A percentile compares a stretch with the other conserved stretches of the same genome.
These are phyloP conservation scores for Epichloe gansuensis DNA, from an alignment of 2,329 filamentous ascomycete species.

Conservation along the genomic window DNA sequence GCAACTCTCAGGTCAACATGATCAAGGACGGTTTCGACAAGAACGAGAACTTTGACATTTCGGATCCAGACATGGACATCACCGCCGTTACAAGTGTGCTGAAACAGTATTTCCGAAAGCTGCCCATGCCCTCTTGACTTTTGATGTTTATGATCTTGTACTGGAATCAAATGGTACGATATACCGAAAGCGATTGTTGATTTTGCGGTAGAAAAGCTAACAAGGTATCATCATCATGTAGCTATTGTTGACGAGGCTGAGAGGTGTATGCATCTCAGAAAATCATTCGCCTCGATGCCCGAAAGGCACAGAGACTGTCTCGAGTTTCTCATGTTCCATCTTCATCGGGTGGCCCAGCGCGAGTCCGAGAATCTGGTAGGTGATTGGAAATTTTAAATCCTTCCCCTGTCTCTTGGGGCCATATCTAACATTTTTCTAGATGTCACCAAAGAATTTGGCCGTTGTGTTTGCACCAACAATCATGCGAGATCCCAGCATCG, in stretches of 20 bases:
- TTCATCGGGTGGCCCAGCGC: slow-evolving; percentile 71
- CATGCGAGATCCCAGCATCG: slow-evolving; percentile 80
- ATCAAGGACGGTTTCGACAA: slow-evolving; percentile 89
- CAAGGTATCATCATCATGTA: slow-evolving; percentile 16
- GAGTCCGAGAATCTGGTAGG: slow-evolving; percentile 74
- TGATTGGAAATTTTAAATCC: slow-evolving; percentile 6
- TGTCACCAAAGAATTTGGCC: slow-evolving; percentile 92
- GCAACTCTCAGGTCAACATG: slow-evolving; percentile 77
- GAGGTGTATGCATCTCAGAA: slow-evolving; percentile 58
- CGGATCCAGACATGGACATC: slow-evolving; percentile 86
- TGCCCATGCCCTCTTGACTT: slow-evolving; percentile 87
- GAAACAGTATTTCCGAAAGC: slow-evolving; percentile 94
- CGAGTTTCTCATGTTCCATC: slow-evolving; percentile 88
- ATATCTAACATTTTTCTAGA: slow-evolving; percentile 34
- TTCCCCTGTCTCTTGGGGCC: too few relatives aligned
- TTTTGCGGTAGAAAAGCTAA: background rate
- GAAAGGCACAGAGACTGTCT: slow-evolving; percentile 77
- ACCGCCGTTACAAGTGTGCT: slow-evolving; percentile 90
- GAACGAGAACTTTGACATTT: slow-evolving; percentile 78
- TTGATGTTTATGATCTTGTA: slow-evolving; percentile 80
- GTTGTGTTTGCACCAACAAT: slow-evolving; percentile 98
- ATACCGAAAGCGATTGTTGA: background rate
- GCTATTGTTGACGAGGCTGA: slow-evolving; percentile 54
- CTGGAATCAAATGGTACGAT: slow-evolving; percentile 65
- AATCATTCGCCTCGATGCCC: slow-evolving; percentile 67